These are phyloP conservation scores for Proliferodiscus dingleyae DNA, from an alignment of 2,329 filamentous ascomycete genomes.

Conservation along the genomic window DNA sequence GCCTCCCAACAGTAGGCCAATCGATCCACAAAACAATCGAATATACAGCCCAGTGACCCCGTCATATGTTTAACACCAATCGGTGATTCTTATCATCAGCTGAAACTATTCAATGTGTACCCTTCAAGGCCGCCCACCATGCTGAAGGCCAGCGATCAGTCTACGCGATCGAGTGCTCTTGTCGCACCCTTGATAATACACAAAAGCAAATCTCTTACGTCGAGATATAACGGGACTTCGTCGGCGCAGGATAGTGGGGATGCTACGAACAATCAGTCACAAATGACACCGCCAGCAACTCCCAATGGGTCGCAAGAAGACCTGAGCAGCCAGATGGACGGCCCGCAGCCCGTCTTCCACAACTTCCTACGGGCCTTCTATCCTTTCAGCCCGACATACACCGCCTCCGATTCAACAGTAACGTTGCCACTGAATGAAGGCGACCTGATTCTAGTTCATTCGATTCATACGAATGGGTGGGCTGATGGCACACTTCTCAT, in stretches of 20 bases:
- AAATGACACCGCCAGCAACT: slow-evolving; percentile 74
- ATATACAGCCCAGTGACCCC: no score
- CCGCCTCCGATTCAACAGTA: slow-evolving; percentile 77
- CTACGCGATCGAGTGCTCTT: slow-evolving; percentile 50
- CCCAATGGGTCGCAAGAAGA: slow-evolving; percentile 63
- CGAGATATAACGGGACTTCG: slow-evolving; percentile 38
- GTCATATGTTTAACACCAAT: no score
- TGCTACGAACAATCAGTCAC: slow-evolving; percentile 32
- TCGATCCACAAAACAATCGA: no score
- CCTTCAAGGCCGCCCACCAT: slow-evolving; percentile 25
- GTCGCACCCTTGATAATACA: slow-evolving; percentile 55
- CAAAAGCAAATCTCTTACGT: slow-evolving; percentile 38
- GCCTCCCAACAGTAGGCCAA: no score
- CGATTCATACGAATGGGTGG: slow-evolving; percentile 97
- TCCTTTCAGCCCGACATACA: slow-evolving; percentile 76
- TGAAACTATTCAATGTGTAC: slow-evolving; percentile 28
- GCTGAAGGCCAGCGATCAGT: slow-evolving; percentile 29
- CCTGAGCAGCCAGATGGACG: slow-evolving; percentile 37
- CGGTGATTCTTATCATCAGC: no score
- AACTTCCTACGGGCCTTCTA: slow-evolving; percentile 95
- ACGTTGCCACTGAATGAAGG: slow-evolving; percentile 85
- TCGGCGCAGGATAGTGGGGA: slow-evolving; percentile 34
- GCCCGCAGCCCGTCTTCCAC: slow-evolving; percentile 68
- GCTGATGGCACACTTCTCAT: slow-evolving; percentile 88
- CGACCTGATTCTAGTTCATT: slow-evolving; percentile 90